These are phyloP conservation scores for Geotrichum restrictum DNA, from an alignment of 1,139 yeast species.

Conservation along the genomic window DNA sequence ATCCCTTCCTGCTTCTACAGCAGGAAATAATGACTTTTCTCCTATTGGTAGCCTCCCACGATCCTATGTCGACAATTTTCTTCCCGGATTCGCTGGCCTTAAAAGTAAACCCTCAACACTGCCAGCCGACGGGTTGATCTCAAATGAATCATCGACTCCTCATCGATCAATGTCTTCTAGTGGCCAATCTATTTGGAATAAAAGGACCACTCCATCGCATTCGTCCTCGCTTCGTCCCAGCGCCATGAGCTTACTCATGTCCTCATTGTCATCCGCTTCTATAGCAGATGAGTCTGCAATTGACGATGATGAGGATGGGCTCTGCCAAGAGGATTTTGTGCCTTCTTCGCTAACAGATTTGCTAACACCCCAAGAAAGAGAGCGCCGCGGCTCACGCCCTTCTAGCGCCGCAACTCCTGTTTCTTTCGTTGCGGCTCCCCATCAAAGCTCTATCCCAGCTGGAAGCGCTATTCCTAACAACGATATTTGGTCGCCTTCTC, in stretches of 20 bases:
- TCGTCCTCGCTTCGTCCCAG: slow-evolving; percentile 17
- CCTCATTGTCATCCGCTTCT: slow-evolving; percentile 13
- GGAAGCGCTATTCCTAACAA: slow-evolving; percentile 4
- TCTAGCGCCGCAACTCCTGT: slow-evolving; percentile 18
- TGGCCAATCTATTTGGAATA: slow-evolving; percentile 15
- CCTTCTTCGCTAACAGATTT: slow-evolving; percentile 72
- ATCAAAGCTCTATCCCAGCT: background rate
- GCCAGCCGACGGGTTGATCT: background rate
- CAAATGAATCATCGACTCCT: background rate
- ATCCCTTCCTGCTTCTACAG: background rate
- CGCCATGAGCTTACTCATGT: slow-evolving; percentile 16
- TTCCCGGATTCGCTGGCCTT: background rate
- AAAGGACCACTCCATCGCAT: slow-evolving; percentile 7
- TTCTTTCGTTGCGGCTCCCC: slow-evolving; percentile 1
- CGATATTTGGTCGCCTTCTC: slow-evolving; percentile 21
- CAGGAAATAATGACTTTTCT: background rate
- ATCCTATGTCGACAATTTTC: slow-evolving; percentile 3
- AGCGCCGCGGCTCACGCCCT: slow-evolving; percentile 60
- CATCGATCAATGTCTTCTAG: slow-evolving; percentile 10
- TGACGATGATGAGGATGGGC: slow-evolving; percentile 40
- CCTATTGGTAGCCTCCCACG: background rate
- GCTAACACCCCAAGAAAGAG: slow-evolving; percentile 72
- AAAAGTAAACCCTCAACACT: background rate
- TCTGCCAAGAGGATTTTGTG: slow-evolving; percentile 65
- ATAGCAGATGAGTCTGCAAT: slow-evolving; percentile 42